A percentile compares a stretch with the other conserved stretches of the same genome.
These are phyloP conservation scores for Xylaria curta DNA, from an alignment of 495 filamentous ascomycete genomes.

Conservation along the genomic window DNA sequence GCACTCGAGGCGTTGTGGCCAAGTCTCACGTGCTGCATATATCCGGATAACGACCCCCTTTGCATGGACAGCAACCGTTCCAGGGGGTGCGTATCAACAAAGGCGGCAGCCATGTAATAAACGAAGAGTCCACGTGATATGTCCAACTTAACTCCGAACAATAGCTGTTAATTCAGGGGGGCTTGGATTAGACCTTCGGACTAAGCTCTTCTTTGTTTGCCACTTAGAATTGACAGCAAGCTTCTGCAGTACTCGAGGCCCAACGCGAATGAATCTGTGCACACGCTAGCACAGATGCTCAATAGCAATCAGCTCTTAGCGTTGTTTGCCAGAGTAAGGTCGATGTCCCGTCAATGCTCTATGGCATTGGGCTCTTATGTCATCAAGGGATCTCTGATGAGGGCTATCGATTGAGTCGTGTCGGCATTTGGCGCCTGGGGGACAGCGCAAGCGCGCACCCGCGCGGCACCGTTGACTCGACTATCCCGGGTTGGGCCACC, in stretches of 20 bases:
- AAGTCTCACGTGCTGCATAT: slow-evolving; percentile 4
- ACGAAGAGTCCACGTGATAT: slow-evolving; percentile 12
- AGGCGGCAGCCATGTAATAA: slow-evolving; percentile 20
- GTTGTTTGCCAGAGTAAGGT: not conserved
- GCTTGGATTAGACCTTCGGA: not conserved
- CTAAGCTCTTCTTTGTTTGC: slow-evolving; percentile 1
- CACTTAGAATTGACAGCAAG: not conserved
- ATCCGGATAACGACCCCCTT: slow-evolving; percentile 1
- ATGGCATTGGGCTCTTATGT: not conserved
- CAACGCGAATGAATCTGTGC: not conserved
- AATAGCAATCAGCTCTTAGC: not conserved
- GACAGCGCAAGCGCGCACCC: slow-evolving; percentile 11
- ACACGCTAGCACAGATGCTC: not conserved
- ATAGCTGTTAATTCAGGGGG: not conserved
- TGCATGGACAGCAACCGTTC: slow-evolving; percentile 29
- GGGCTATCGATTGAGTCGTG: not conserved
- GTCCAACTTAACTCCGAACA: not conserved
- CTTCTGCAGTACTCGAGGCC: not conserved
- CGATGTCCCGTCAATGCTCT: not conserved
- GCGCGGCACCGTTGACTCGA: slow-evolving; percentile 15
- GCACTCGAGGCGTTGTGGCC: not conserved
- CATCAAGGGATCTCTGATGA: not conserved
- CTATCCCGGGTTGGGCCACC: not conserved
- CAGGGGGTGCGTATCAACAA: slow-evolving; percentile 29
- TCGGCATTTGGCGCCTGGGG: slow-evolving; percentile 18